phyloP scores from a whole-genome alignment of 2,329 filamentous ascomycete species.

The Fusarium pseudonygamai region DNA sequence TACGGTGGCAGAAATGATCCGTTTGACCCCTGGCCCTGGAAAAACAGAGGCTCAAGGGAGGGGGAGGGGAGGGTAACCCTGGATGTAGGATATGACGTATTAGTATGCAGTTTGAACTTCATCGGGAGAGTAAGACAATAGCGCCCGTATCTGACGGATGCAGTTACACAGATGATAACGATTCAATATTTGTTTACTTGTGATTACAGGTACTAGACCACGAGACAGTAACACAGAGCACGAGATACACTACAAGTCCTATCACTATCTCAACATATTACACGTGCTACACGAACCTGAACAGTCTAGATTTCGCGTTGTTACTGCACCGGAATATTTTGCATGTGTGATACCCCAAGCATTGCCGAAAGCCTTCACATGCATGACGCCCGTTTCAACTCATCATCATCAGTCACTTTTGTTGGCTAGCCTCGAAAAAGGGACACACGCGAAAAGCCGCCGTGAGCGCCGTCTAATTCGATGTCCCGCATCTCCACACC shows the following conservation, averaged over 20 bases:
- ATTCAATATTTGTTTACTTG: background rate
- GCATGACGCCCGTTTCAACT: conserved; percentile 11
- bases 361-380: conserved; percentile 24
- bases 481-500: background rate
- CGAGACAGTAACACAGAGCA: conserved; percentile 1
- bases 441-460: conserved; percentile 5
- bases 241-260: background rate
- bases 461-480: conserved; percentile 13
- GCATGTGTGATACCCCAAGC: background rate
- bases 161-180: background rate
- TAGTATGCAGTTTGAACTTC: conserved; percentile 14
- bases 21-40: conserved; percentile 25
- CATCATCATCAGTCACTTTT: background rate
- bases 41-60: conserved; percentile 9
- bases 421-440: background rate
- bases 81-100: conserved; percentile 30
- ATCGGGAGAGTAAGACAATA: conserved; percentile 7
- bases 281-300: conserved; percentile 14
- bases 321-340: conserved; percentile 1
- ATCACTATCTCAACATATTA: background rate
- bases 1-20: conserved; percentile 24
- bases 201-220: background rate
- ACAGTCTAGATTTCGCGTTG: background rate
- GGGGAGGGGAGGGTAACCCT: background rate
- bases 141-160: conserved; percentile 1